Conservation (phyloP, 805 yeast species). For the Ogataea henricii region DNA sequence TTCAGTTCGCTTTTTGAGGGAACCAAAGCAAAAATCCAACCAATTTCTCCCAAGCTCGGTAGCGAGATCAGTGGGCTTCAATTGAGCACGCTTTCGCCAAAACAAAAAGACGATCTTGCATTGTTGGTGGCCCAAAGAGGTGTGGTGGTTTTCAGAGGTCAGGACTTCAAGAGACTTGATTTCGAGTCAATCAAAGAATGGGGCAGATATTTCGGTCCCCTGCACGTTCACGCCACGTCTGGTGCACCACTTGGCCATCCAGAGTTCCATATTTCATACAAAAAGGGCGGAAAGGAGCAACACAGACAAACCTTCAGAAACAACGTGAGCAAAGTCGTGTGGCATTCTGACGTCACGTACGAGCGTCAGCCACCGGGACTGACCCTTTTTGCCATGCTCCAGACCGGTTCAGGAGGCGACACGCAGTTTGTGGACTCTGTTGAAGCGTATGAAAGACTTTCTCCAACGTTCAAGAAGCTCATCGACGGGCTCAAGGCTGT, state of each 20-base stretch:
- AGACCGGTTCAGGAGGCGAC: conserved; percentile 62
- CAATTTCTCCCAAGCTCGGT: conserved; percentile 71
- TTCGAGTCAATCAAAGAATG: conserved; percentile 49
- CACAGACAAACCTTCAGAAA: conserved; percentile 37
- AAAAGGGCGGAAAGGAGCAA: conserved; percentile 43
- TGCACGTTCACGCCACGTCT: conserved; percentile 72
- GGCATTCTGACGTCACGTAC: conserved; percentile 77
- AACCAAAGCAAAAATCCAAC: conserved; percentile 32
- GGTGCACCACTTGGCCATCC: conserved; percentile 63
- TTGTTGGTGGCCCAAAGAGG: conserved; percentile 67
- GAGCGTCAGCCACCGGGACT: conserved; percentile 72
- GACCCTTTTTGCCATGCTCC: conserved; percentile 64
- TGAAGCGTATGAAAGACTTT: conserved; percentile 67
- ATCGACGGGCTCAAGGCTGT: conserved; percentile 60
- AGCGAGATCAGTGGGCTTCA: conserved; percentile 61
- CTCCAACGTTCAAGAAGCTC: conserved; percentile 59
- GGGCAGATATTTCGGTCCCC: conserved; percentile 66
- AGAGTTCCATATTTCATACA: conserved; percentile 60
- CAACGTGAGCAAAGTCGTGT: conserved; percentile 42
- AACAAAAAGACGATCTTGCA: conserved; percentile 71
- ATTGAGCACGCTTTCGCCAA: conserved; percentile 50
- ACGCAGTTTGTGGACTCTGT: conserved; percentile 65
- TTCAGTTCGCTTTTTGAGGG: conserved; percentile 48
- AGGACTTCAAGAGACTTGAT: conserved; percentile 59
- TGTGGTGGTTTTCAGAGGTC: conserved; percentile 64